Conservation (phyloP, 164 flowering plant genomes). For the Brasenia schreberi region DNA sequence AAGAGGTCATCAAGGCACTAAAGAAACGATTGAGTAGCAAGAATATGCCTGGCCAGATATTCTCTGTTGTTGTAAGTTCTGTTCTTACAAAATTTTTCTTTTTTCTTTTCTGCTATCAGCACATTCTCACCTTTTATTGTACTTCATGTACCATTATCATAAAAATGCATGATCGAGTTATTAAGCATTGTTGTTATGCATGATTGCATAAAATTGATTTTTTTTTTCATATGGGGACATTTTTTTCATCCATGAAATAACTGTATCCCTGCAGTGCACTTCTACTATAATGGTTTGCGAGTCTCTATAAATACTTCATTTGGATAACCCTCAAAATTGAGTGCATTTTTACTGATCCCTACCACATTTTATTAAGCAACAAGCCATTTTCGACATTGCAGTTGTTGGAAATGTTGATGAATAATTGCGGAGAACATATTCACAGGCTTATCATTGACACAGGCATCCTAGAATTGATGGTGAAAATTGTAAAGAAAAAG, state of each 20-base stretch:
- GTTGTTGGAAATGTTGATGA: constrained; percentile 93
- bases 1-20: constrained; percentile 67
- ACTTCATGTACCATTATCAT: no score
- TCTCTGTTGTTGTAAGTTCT: constrained; percentile 53
- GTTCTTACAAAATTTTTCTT: background rate
- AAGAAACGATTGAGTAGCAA: constrained; percentile 75
- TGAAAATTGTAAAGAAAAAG: constrained; percentile 98
- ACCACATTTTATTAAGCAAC: background rate
- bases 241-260: background rate
- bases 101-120: no score
- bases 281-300: background rate
- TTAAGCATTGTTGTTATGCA: no score
- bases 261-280: background rate
- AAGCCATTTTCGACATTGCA: constrained; percentile 15
- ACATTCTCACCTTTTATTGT: no score
- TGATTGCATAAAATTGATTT: no score
- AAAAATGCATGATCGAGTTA: no score
- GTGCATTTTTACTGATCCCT: background rate
- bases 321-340: background rate
- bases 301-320: background rate
- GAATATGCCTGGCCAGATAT: constrained; percentile 48
- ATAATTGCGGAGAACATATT: constrained; percentile 81
- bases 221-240: background rate
- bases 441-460: constrained; percentile 68
- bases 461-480: constrained; percentile 64